Percentiles rank a stretch among this genome's conserved stretches.
Conservation (phyloP, 169 alveolate species). For the Cryptosporidium bovis region DNA sequence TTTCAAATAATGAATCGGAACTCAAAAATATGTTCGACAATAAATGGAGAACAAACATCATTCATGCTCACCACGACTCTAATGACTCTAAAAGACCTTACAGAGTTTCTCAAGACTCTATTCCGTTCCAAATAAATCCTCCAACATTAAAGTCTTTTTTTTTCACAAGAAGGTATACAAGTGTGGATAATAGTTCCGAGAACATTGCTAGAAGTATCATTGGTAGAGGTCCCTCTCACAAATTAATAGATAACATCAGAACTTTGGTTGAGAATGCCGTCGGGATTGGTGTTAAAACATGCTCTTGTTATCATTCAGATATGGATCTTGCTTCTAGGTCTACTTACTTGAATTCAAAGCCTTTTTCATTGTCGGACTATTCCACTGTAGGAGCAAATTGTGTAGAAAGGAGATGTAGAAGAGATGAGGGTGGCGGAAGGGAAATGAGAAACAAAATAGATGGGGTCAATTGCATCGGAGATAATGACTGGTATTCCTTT, state of each 20-base stretch:
- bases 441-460: not conserved
- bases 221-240: slow-evolving; percentile 70
- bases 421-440: no score
- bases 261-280: slow-evolving; percentile 18
- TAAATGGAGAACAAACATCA: slow-evolving; percentile 42
- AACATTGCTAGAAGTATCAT: slow-evolving; percentile 28
- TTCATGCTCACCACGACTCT: not conserved
- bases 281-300: slow-evolving; percentile 17
- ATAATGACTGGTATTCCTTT: not conserved
- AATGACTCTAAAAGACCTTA: not conserved
- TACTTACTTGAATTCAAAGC: not conserved
- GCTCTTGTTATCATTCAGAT: not conserved
- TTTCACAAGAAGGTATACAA: slow-evolving; percentile 9
- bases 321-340: not conserved
- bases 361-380: not conserved
- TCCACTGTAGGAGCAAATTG: not conserved
- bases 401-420: not conserved
- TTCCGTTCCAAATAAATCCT: slow-evolving; percentile 36
- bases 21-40: slow-evolving; percentile 23
- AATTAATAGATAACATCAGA: slow-evolving; percentile 32
- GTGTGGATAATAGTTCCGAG: slow-evolving; percentile 19
- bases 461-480: no score
- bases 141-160: slow-evolving; percentile 35
- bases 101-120: slow-evolving; percentile 7
- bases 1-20: not conserved